Evolutionary conservation across 805 yeast genomes (phyloP).

Genomic region (Candida corydali): DNA sequence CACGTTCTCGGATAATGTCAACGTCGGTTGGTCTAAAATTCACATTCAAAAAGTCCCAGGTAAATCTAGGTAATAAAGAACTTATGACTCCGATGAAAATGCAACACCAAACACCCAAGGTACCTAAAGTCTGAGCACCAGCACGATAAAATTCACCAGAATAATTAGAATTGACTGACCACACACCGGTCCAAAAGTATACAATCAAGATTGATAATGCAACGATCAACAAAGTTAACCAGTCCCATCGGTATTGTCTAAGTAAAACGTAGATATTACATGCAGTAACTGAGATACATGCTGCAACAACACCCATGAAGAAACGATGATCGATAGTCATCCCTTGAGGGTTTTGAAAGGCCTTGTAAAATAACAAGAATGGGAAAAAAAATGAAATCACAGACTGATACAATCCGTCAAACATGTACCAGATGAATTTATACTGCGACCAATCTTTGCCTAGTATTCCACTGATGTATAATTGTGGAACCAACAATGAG

Average conservation of each 20-base stretch:
- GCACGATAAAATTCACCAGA: slow-evolving; percentile 62
- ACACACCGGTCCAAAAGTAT: slow-evolving; percentile 77
- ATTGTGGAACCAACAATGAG: slow-evolving; percentile 64
- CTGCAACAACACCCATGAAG: slow-evolving; percentile 64
- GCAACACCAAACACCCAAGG: slow-evolving; percentile 62
- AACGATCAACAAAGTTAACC: slow-evolving; percentile 52
- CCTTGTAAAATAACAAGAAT: slow-evolving; percentile 47
- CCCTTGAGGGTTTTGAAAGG: slow-evolving; percentile 49
- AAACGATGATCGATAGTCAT: slow-evolving; percentile 59
- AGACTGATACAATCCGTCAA: slow-evolving; percentile 71
- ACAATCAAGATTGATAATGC: slow-evolving; percentile 54
- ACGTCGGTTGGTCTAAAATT: slow-evolving; percentile 61
- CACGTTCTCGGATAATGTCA: slow-evolving; percentile 67
- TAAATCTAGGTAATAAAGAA: slow-evolving; percentile 60
- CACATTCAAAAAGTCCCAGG: slow-evolving; percentile 44
- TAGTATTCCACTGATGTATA: slow-evolving; percentile 64
- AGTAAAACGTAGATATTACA: slow-evolving; percentile 64
- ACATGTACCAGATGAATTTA: slow-evolving; percentile 59
- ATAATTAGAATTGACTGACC: slow-evolving; percentile 49
- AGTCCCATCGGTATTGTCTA: slow-evolving; percentile 77
- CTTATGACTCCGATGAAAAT: slow-evolving; percentile 50
- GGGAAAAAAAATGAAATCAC: slow-evolving; percentile 66
- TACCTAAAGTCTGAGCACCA: slow-evolving; percentile 60
- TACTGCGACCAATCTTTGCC: slow-evolving; percentile 57
- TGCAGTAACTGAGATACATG: slow-evolving; percentile 57